Base-by-base conservation (phyloP, 768 basidiomycete species). In the Trametes gibbosa region DNA sequence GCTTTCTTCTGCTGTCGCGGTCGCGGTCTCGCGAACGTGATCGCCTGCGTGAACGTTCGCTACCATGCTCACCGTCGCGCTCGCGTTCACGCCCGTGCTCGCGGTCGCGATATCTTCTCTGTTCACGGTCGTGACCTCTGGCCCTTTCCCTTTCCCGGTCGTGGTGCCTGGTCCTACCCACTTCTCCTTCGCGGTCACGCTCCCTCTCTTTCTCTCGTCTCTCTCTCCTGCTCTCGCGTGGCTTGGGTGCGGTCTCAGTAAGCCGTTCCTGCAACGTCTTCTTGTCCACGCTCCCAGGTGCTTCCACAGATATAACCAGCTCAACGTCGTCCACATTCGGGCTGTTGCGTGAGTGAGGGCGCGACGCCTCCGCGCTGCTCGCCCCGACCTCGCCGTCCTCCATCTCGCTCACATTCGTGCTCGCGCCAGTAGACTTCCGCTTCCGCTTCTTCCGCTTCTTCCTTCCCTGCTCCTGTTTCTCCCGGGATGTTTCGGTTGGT, bases 331-430 rank as follows among this genome's bases (percentile, higher is more conserved):
- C 32, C 25, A n/a, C 29, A n/a, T 25, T 17, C 19, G 43, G 27
- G 40, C 61, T 45, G 54, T 34, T 57, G n/a, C 49, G 57, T 9
- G 65, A 59, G 12, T 61, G 59, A n/a, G 63, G 63, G 6, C 56
- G 41, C 23, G 68, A 66, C 1, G 40, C 56, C 41, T 48, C 56
- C 12, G 46, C 61, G 39, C 64, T 62, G 43, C 50, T 53, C 45
- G 63, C 58, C 17, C 25, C 45, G n/a, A 65, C 47, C 57, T 67
- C 69, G n/a, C 66, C 69, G 3, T 67, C 66, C 55, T 67, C 68
- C n/a, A 9, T 45, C 35, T 46, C 54, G 29, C 50, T 51, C 34
- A 45, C 34, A 29, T 37, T 45, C 27, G 41, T 51, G 29, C 50
- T 51, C 34, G 49, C 34, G 40, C 45, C 50, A 13, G 51, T 2